Evolutionary conservation across 208 protist genomes (phyloP).

Genomic region (Blechomonas ayalai): DNA sequence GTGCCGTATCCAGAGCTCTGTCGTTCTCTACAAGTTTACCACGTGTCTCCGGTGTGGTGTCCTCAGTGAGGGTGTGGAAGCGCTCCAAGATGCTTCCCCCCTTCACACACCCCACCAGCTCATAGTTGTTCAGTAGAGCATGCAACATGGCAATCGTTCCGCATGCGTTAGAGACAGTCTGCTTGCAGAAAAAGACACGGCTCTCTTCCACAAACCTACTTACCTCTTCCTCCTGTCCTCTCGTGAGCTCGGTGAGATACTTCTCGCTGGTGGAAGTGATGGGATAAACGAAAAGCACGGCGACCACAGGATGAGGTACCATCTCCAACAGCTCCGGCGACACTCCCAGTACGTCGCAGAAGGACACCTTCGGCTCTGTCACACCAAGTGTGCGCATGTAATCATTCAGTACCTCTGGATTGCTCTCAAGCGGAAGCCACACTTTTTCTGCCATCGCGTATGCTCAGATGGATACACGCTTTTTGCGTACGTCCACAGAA

Average conservation of each 20-base stretch:
- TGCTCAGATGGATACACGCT: no score
- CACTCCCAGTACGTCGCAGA: constrained; percentile 91
- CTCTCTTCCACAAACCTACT: constrained; percentile 27
- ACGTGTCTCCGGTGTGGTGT: constrained; percentile 9
- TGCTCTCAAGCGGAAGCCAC: constrained; percentile 92
- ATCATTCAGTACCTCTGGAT: constrained; percentile 88
- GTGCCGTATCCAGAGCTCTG: constrained; percentile 31
- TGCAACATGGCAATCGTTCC: constrained; percentile 93
- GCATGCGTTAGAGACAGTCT: constrained; percentile 92
- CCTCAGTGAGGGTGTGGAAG: constrained; percentile 12
- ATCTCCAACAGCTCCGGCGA: constrained; percentile 84
- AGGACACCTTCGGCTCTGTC: constrained; percentile 32
- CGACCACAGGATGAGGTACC: constrained; percentile 82
- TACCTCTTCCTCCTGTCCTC: constrained; percentile 26
- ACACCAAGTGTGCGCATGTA: constrained; percentile 68
- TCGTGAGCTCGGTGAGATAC: constrained; percentile 2
- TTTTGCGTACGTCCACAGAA: no score
- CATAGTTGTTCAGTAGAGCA: constrained; percentile 87
- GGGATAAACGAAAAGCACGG: constrained; percentile 92
- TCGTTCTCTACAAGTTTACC: constrained; percentile 40
- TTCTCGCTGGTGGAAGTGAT: constrained; percentile 46
- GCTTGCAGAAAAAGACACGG: constrained; percentile 86
- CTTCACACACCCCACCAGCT: constrained; percentile 30
- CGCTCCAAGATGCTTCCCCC: constrained; percentile 24
- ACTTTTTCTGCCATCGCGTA: no score